Base-by-base conservation (phyloP, 768 basidiomycete genomes). In the Auricularia sp. region DNA sequence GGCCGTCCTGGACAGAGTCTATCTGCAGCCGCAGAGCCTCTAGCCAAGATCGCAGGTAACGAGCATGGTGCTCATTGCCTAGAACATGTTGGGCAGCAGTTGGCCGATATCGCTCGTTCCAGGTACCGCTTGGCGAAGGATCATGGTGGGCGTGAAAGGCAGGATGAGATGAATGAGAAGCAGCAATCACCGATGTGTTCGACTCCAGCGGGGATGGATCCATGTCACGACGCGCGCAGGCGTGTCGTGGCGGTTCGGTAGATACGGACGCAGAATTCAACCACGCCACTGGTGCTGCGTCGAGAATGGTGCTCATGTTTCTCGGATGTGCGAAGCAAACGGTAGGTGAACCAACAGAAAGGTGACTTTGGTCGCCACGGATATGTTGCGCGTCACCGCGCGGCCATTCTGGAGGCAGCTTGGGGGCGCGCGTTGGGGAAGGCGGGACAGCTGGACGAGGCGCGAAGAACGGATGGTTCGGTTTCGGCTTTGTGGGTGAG, bases 1-100 rank as follows among this genome's bases (percentile, higher is more conserved):
- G 11, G 47, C 10, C 7, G 6, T 16, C 14, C 18, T 10, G 14
- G 36, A 36, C 47, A n/a, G 66, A 67, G 54, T 78, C 75, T 21
- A 81, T 73, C n/a, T 83, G 81, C 29, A 93, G 69, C 66, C 84
- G 83, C 12, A 91, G 80, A n/a, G 88, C 85, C 33, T 74, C 74
- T 60, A 95, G 78, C 93, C 93, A 95, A 61, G 88, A 83, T 44
- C 88, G 83, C 63, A 95, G 77, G 73, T 87, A 90, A 34, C 78
- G 68, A 0, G 92, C 87, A 61, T 83, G 82, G 8, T 74, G 71
- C 72, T 90, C 85, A 70, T 93, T 94, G 6, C 91, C 91, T 1
- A 96, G 77, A 3, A 93, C 84, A 66, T 94, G 84, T 29, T 82
- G 80, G 12, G 91, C 91, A 51, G 80, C 76, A 62, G 79, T 80